Evolutionary conservation across 2,329 filamentous ascomycete genomes (phyloP).

Genomic region (Aspergillus sp.): DNA sequence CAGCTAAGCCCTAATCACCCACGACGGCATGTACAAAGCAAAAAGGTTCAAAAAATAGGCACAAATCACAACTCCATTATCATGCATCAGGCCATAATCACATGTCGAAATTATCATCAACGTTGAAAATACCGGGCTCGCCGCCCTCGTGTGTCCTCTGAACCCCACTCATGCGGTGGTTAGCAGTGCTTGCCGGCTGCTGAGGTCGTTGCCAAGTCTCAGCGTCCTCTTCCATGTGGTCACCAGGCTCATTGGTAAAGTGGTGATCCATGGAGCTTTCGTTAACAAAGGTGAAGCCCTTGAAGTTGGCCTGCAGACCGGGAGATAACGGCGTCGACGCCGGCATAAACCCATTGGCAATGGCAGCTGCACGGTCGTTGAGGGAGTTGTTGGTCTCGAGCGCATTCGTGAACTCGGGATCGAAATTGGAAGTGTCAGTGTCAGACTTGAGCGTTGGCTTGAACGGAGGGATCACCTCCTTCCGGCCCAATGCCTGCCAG

Average conservation of each 20-base stretch:
- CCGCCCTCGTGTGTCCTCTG: constrained; percentile 42
- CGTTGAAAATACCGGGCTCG: constrained; percentile 46
- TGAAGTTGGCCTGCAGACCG: constrained; percentile 96
- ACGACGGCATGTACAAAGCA: constrained; percentile 35
- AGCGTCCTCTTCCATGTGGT: constrained; percentile 47
- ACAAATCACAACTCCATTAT: constrained; percentile 41
- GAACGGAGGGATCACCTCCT: constrained; percentile 93
- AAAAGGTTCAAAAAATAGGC: constrained; percentile 29
- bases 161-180: constrained; percentile 49
- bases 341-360: constrained; percentile 78
- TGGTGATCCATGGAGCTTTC: constrained; percentile 83
- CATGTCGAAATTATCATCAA: constrained; percentile 50
- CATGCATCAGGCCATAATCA: constrained; percentile 44
- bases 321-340: constrained; percentile 91
- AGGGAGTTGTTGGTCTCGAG: constrained; percentile 82
- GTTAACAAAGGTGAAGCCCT: constrained; percentile 98
- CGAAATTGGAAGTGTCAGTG: constrained; percentile 96
- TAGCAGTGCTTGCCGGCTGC: constrained; percentile 32
- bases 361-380: constrained; percentile 83
- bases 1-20: constrained; percentile 24
- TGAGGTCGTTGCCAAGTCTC: constrained; percentile 38
- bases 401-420: constrained; percentile 96
- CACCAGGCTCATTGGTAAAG: constrained; percentile 37
- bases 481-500: constrained; percentile 84
- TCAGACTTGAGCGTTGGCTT: constrained; percentile 96